These are phyloP conservation scores for Xylariaceae sp. DNA, from an alignment of 2,329 filamentous ascomycete genomes.

Conservation along the genomic window DNA sequence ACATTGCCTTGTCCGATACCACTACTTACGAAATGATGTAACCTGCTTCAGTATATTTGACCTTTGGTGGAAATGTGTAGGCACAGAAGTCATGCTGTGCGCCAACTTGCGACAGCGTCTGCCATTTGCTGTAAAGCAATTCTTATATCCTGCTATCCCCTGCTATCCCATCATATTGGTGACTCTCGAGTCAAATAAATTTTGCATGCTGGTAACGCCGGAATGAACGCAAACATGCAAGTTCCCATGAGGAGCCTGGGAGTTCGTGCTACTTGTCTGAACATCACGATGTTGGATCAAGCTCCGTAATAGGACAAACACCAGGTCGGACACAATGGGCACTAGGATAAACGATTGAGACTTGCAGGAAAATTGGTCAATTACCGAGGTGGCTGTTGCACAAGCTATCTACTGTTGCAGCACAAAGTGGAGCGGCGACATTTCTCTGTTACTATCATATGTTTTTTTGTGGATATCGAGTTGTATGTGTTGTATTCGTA, in stretches of 20 bases:
- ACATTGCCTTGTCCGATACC: no score
- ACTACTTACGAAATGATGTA: no score
- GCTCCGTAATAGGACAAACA: constrained; percentile 10
- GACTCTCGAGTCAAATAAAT: no score
- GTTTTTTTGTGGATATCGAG: constrained; percentile 18
- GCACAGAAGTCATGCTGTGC: no score
- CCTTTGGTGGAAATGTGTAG: no score
- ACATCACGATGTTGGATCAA: constrained; percentile 11
- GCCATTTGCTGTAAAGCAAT: no score
- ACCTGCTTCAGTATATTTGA: no score
- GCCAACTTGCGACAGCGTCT: no score
- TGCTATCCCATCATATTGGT: no score
- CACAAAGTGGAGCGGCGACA: constrained; percentile 17
- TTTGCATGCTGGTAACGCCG: constrained; percentile 7
- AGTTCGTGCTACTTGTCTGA: constrained; percentile 13
- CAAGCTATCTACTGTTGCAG: constrained; percentile 14
- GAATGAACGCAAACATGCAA: constrained; percentile 17
- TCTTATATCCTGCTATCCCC: no score
- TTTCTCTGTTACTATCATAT: constrained; percentile 18
- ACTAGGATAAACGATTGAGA: constrained; percentile 20
- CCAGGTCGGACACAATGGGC: constrained; percentile 13
- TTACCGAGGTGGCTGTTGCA: constrained; percentile 24
- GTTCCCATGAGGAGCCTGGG: constrained; percentile 12
- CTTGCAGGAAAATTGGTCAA: constrained; percentile 26
- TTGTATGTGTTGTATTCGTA: constrained; percentile 13